These are phyloP conservation scores for Fraxinus xanthoxyloides DNA, from an alignment of 305 asterid species.

Conservation along the genomic window DNA sequence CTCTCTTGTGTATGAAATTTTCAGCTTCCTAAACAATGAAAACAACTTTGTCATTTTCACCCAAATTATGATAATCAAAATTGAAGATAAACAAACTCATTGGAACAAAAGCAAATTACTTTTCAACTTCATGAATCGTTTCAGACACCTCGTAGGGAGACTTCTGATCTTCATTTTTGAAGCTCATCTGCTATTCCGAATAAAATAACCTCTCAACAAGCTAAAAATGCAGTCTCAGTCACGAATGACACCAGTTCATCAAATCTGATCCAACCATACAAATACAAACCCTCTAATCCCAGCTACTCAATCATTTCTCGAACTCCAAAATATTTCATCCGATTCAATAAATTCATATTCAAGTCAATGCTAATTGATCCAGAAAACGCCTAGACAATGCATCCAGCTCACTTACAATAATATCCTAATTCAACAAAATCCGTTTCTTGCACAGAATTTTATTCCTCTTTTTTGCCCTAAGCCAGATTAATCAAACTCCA, in stretches of 20 bases:
- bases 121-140: slow-evolving; percentile 20
- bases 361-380: slow-evolving; percentile 26
- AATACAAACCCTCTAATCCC: slow-evolving; percentile 14
- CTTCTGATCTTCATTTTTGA: slow-evolving; percentile 37
- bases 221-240: slow-evolving; percentile 21
- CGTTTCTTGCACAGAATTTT: slow-evolving; percentile 3
- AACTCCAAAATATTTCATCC: slow-evolving; percentile 19
- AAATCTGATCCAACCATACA: slow-evolving; percentile 19
- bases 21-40: slow-evolving; percentile 60
- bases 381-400: neutral
- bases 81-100: slow-evolving; percentile 16
- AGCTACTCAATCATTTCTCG: slow-evolving; percentile 7
- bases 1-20: slow-evolving; percentile 59
- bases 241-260: slow-evolving; percentile 20
- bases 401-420: slow-evolving; percentile 32
- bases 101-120: slow-evolving; percentile 31
- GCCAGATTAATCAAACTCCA: slow-evolving; percentile 32
- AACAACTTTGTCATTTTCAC: slow-evolving; percentile 21
- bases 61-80: neutral
- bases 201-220: slow-evolving; percentile 20
- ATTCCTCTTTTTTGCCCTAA: slow-evolving; percentile 28
- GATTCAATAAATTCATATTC: slow-evolving; percentile 27
- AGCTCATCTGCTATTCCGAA: slow-evolving; percentile 41
- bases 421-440: slow-evolving; percentile 28
- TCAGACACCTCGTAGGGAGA: slow-evolving; percentile 32